Percentiles rank a stretch among this genome's conserved stretches.
Evolutionary conservation across 352 stramenopile genomes (phyloP).

Genomic region (Phytophthora pisi): DNA sequence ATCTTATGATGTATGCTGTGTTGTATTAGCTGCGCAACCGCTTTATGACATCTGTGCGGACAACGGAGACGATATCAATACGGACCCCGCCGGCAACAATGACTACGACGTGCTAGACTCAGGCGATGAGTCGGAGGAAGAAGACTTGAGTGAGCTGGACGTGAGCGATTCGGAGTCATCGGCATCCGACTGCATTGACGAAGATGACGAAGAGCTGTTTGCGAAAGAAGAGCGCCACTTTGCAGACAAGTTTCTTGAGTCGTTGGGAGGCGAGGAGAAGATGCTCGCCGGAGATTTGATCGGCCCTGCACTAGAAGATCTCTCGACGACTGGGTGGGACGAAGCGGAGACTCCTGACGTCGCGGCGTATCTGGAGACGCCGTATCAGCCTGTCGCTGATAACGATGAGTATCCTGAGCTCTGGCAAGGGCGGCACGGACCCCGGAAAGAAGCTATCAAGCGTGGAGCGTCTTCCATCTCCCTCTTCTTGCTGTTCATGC

Average conservation of each 20-base stretch:
- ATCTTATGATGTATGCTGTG: not conserved
- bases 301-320: not conserved
- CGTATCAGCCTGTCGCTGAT: not conserved
- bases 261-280: not conserved
- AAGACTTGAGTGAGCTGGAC: constrained; percentile 3
- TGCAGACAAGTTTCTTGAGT: constrained; percentile 8
- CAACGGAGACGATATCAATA: not conserved
- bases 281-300: constrained; percentile 9
- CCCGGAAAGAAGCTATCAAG: not conserved
- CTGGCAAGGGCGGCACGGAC: not conserved
- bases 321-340: constrained; percentile 2
- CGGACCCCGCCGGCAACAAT: not conserved
- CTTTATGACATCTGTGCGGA: not conserved
- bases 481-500: constrained; percentile 17
- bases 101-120: not conserved
- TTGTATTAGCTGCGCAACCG: not conserved
- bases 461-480: constrained; percentile 1
- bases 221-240: constrained; percentile 9
- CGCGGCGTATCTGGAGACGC: not conserved
- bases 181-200: not conserved
- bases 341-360: not conserved
- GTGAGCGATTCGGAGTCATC: not conserved
- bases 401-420: constrained; percentile 1
- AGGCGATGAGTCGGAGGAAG: constrained; percentile 6
- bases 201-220: constrained; percentile 6